Base-by-base conservation (phyloP, 352 stramenopile species). In the Phytophthora cryptogea region DNA sequence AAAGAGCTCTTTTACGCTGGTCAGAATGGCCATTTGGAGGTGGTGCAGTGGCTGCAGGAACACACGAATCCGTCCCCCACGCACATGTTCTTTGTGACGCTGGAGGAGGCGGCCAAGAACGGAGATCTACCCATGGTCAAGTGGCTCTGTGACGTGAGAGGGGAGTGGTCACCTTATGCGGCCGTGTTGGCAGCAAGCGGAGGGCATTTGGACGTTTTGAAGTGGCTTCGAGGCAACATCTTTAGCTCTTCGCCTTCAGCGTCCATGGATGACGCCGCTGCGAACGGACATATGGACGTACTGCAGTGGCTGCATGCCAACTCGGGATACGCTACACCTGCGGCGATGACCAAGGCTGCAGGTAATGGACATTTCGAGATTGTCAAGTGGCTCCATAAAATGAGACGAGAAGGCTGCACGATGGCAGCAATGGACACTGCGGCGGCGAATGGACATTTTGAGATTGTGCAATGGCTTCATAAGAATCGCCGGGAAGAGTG, bases 81-180 rank as follows among this genome's bases (percentile, higher is more conserved):
- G 36, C 64, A 76, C 49, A 69, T 76, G 67, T 76, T 76, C 54
- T 72, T 76, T 32, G 67, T 75, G 16, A 72, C 68, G 36, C 53
- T 76, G 26, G 64, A 76, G 13, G 54, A 66, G 30, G 68, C 68
- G n/a, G 68, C 68, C 0, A 56, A 60, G 28, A 71, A 68, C 65
- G 68, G 68, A 9, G 59, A 76, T 51, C 33, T 76, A 1, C 20
- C 46, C 1, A 77, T 74, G 64, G 55, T 77, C 3, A 57, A 71
- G 30, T 77, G 68, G 68, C 48, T 77, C 10, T 67, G 62, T 14
- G 57, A 69, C 56, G 66, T 72, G 1, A 43, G 66, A 17, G 66
- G 57, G 7, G 66, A 78, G 44, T 58, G 63, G 39, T 75, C 66
- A 4, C 57, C 69, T 11, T 72, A 74, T 26, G 69, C 69, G 20